Base-by-base conservation (phyloP, 805 yeast species). In the Suhomyces sp. region DNA sequence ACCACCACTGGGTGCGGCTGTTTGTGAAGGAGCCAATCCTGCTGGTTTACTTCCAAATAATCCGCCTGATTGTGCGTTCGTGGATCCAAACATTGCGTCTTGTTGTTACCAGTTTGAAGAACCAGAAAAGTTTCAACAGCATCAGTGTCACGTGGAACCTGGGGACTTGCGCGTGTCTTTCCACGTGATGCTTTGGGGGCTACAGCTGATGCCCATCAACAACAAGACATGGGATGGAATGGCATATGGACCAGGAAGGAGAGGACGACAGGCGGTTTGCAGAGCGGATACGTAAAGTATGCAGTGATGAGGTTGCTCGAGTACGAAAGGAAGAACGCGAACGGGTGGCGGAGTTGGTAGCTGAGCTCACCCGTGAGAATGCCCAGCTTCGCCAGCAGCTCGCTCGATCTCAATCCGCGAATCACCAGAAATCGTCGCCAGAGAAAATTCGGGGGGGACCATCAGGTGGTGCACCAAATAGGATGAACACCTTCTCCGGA, bases 1-100 rank as follows among this genome's bases (percentile, higher is more conserved):
- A 15, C 73, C 70, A 21, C 67, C 67, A 57, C 43, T 37, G 8
- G 50, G 41, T 5, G 50, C 24, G 29, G 49, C 51, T 3, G 49
- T 5, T 35, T 35, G 41, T 13, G 48, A 40, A 9, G 48, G 33
- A 5, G 43, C 41, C 41, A 31, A 31, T 10, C 43, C 31, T n/a
- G 46, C 48, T 6, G 48, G 48, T 40, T 48, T 44, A 27, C 46
- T 35, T 12, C 55, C 52, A 43, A 54, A 54, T 22, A 54, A 48
- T 17, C 57, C 57, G 9, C 53, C 53, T 24, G 55, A 44, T 17
- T 47, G 25, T 9, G 37, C 12, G 20, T 40, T 47, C 9, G 50
- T 24, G 22, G 49, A 33, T 27, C 53, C 54, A 45, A 50, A 50
- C 33, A 48, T 44, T 5, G 41, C 44, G 21, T 22, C n/a, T 17